phyloP scores from a whole-genome alignment of 306 rosid species.

The Psophocarpus tetragonolobus region DNA sequence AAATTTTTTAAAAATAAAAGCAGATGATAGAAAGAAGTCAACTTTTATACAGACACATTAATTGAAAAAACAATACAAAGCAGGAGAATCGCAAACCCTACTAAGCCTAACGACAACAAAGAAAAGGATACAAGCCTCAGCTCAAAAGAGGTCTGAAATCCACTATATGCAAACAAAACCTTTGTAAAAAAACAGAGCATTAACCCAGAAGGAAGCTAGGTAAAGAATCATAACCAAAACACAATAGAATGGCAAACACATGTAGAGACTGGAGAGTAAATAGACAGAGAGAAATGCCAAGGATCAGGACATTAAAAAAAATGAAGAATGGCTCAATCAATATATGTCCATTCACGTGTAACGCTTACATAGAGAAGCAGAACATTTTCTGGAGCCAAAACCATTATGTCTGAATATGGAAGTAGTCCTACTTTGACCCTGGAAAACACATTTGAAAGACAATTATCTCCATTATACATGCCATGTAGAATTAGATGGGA shows the following conservation, averaged over 20 bases:
- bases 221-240: neutral
- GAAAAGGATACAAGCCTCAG: neutral
- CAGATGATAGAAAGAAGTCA: constrained; percentile 18
- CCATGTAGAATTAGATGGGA: constrained; percentile 17
- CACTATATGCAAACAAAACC: neutral
- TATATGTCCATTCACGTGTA: constrained; percentile 24
- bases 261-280: neutral
- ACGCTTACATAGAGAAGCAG: constrained; percentile 92
- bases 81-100: neutral
- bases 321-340: constrained; percentile 22
- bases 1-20: neutral
- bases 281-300: neutral
- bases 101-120: neutral
- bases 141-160: neutral
- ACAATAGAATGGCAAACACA: neutral
- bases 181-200: neutral
- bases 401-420: constrained; percentile 74
- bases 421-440: constrained; percentile 78
- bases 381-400: constrained; percentile 79
- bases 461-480: constrained; percentile 21
- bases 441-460: constrained; percentile 41
- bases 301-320: neutral
- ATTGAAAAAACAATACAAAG: constrained; percentile 15
- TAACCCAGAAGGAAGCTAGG: constrained; percentile 23
- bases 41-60: neutral